Conservation (phyloP, 2,329 filamentous ascomycete genomes). For the Seiridium cupressi region DNA sequence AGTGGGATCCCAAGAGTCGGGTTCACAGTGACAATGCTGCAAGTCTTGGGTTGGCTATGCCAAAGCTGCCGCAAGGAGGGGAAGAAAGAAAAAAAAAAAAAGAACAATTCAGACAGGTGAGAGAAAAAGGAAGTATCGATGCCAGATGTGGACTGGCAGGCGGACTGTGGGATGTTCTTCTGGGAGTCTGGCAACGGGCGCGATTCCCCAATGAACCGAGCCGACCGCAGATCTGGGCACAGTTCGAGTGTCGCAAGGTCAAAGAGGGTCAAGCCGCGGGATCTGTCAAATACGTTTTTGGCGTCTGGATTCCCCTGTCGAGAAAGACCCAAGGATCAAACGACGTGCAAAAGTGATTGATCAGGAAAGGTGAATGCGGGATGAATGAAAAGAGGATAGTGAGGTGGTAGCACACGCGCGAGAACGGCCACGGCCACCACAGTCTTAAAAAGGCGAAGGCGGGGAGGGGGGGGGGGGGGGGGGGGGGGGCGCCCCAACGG, state of each 20-base stretch:
- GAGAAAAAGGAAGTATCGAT: slow-evolving; percentile 4
- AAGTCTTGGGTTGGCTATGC: no score
- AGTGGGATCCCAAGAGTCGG: not conserved
- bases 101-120: not conserved
- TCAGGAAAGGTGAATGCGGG: slow-evolving; percentile 47
- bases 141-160: not conserved
- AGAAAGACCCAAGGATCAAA: slow-evolving; percentile 31
- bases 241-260: not conserved
- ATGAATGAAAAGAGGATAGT: slow-evolving; percentile 50
- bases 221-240: slow-evolving; percentile 1
- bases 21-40: not conserved
- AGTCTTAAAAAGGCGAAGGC: slow-evolving; percentile 33
- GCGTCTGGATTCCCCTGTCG: slow-evolving; percentile 35
- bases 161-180: not conserved
- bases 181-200: not conserved
- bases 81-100: not conserved
- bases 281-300: slow-evolving; percentile 23
- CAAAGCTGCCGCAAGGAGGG: no score
- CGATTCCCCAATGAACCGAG: not conserved
- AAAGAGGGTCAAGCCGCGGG: slow-evolving; percentile 18
- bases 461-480: slow-evolving; percentile 3
- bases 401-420: slow-evolving; percentile 47
- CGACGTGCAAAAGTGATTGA: slow-evolving; percentile 38
- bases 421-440: slow-evolving; percentile 36
- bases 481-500: not conserved